Evolutionary conservation across 257 asterid genomes (phyloP).

Genomic region (Solanum microdontum): DNA sequence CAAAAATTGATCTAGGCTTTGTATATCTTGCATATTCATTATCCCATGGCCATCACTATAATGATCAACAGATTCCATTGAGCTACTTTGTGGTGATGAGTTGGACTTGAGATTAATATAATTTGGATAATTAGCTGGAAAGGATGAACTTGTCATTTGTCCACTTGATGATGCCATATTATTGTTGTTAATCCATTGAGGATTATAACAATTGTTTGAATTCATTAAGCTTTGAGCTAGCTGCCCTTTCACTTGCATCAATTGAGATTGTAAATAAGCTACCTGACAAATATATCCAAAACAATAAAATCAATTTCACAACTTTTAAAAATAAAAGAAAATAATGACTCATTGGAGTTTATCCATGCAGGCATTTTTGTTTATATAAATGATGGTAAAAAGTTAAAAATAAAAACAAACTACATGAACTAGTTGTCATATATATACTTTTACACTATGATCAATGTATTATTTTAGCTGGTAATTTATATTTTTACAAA

Average conservation of each 20-base stretch:
- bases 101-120: conserved; percentile 11
- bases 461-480: background rate
- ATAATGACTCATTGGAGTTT: background rate
- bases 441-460: background rate
- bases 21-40: background rate
- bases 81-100: conserved; percentile 15
- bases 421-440: background rate
- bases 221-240: conserved; percentile 35
- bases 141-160: background rate
- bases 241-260: conserved; percentile 60
- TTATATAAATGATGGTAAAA: background rate
- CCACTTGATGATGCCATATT: background rate
- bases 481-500: background rate
- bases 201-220: conserved; percentile 17
- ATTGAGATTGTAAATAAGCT: conserved; percentile 65
- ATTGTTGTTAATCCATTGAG: background rate
- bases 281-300: conserved; percentile 28
- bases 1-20: background rate
- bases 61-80: background rate
- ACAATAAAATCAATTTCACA: background rate
- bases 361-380: background rate
- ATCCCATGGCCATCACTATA: background rate
- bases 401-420: background rate
- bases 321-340: background rate
- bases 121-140: background rate